phyloP scores from a whole-genome alignment of 2,329 filamentous ascomycete species.

The Penicillium sp. region DNA sequence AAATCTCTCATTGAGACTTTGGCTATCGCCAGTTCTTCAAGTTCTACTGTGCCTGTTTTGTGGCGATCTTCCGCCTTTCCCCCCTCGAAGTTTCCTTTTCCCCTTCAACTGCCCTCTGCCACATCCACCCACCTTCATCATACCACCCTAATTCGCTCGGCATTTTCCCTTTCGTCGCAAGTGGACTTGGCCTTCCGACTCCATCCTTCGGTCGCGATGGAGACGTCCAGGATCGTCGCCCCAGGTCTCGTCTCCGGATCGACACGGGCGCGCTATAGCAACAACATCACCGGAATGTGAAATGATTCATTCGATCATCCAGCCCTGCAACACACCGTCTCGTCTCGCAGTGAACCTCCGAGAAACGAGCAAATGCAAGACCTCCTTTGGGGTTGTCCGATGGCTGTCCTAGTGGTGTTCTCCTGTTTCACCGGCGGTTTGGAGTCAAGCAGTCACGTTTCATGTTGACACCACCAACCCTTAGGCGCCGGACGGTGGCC shows the following conservation, averaged over 20 bases:
- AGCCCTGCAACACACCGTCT: background rate
- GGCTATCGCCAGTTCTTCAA: too few species aligned
- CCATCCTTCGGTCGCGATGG: background rate
- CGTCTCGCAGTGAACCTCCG: background rate
- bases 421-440: slow-evolving; percentile 15
- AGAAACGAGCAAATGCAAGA: background rate
- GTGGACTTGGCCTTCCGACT: too few species aligned
- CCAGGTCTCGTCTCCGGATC: slow-evolving; percentile 7
- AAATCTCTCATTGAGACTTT: too few species aligned
- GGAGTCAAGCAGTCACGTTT: slow-evolving; percentile 8
- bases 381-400: background rate
- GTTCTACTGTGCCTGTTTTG: too few species aligned
- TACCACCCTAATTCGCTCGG: too few species aligned
- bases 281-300: slow-evolving; percentile 11
- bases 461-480: slow-evolving; percentile 12
- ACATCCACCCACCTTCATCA: too few species aligned
- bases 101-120: too few species aligned
- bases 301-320: slow-evolving; percentile 2
- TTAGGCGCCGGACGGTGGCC: slow-evolving; percentile 11
- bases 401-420: background rate
- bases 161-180: background rate
- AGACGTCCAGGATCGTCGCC: background rate
- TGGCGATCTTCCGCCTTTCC: too few species aligned
- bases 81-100: too few species aligned
- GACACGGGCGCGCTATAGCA: slow-evolving; percentile 9